Base-by-base conservation (phyloP, 169 alveolate genomes). In the Plasmodium cynomolgi region DNA sequence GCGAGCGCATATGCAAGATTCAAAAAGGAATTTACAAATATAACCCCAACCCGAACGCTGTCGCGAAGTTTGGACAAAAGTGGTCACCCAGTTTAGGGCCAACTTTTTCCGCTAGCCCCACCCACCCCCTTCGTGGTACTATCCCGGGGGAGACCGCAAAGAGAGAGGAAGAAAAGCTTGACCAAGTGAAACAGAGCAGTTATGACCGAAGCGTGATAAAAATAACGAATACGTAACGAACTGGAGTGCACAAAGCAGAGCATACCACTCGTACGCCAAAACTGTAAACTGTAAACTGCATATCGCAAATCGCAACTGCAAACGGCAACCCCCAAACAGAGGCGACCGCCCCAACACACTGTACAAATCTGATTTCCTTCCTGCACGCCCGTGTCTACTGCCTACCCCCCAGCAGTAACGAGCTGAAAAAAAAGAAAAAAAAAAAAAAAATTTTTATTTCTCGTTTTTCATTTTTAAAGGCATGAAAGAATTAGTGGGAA, bases 401-500 rank as follows among this genome's bases (percentile, higher is more conserved):
- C 6, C 39, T 23, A 68, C 77, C 37, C 37, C 37, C 0, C 31
- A 20, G 41, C 3, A 68, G 37, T 11, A 20, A 23, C n/a, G 11
- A 68, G n/a, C 77, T 20, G 17, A 6, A 68, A 80, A 20, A 23
- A 41, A 80, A 29, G 17, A 8, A 80, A 80, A 80, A 41, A 34
- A 73, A 73, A 73, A 73, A 9, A n/a, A 73, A 73, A 73, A 73
- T 73, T 73, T 79, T 44, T 47, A 7, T 29, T 71, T 20, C 72
- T 81, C 83, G 41, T 41, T 90, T 88, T 90, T 90, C 20, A 7
- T 33, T 90, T 90, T 81, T 58, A 26, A 90, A 81, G 94, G 91
- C 47, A 90, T 90, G 94, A 90, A 90, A 62, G 96, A 96, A 84
- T 93, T 96, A 71, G 83, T 96, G 74, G 97, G 97, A 34, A 91